Evolutionary conservation across 1,139 yeast genomes (phyloP).

Genomic region (Pichia terricola): DNA sequence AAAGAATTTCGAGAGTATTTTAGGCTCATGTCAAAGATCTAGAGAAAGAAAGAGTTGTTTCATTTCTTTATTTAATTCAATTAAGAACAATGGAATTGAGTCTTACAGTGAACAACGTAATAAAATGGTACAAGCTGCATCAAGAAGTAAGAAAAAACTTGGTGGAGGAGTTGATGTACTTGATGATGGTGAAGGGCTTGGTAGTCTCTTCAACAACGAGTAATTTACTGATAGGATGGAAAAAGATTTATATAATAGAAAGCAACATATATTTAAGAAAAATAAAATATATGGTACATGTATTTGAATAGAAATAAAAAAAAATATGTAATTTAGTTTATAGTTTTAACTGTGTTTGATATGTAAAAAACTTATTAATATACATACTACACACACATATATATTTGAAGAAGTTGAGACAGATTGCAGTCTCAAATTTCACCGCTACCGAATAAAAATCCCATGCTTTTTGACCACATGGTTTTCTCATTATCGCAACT

Average conservation of each 20-base stretch:
- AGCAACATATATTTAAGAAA: too few species aligned
- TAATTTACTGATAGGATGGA: background rate
- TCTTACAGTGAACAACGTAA: constrained; percentile 11
- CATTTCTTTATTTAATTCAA: constrained; percentile 37
- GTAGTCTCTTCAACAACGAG: constrained; percentile 36
- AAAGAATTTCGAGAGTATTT: constrained; percentile 38
- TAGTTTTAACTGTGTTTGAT: background rate
- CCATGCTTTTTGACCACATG: constrained; percentile 8
- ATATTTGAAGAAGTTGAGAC: background rate
- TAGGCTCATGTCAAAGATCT: constrained; percentile 42
- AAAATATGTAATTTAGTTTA: too few species aligned
- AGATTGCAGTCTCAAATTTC: constrained; percentile 7
- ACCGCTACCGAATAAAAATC: constrained; percentile 16
- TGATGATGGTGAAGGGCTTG: constrained; percentile 32
- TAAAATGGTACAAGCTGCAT: constrained; percentile 11
- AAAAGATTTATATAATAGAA: too few species aligned
- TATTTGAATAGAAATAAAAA: too few species aligned
- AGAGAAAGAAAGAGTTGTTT: constrained; percentile 46
- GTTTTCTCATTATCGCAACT: constrained; percentile 1
- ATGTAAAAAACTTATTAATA: too few species aligned
- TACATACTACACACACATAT: background rate
- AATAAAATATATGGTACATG: background rate
- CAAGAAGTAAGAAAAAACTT: constrained; percentile 20
- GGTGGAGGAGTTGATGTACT: constrained; percentile 17
- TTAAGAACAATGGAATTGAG: constrained; percentile 23